Evolutionary conservation across 192 early-diverging fungal genomes (phyloP).

Genomic region (Oehlia diaphana): DNA sequence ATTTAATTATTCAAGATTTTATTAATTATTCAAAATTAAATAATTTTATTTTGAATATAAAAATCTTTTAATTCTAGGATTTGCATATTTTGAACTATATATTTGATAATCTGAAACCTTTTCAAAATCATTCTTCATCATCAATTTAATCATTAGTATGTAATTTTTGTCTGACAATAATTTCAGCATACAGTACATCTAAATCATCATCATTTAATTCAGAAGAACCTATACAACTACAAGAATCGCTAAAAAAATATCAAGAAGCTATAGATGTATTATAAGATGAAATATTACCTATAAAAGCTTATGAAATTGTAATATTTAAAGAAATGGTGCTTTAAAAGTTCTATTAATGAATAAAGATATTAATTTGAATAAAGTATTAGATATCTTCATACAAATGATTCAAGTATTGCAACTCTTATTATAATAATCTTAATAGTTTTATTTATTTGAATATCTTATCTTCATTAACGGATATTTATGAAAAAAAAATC

Average conservation of each 20-base stretch:
- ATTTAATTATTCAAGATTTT: background rate
- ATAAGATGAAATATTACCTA: constrained; percentile 75
- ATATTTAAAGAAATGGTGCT: constrained; percentile 82
- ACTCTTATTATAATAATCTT: background rate
- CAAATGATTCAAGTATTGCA: constrained; percentile 60
- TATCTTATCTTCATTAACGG: constrained; percentile 80
- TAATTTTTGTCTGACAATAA: constrained; percentile 47
- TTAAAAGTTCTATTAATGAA: constrained; percentile 59
- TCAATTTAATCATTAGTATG: constrained; percentile 47
- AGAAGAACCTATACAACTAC: constrained; percentile 26
- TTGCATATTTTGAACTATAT: constrained; percentile 41
- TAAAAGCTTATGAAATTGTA: constrained; percentile 84
- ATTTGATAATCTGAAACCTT: constrained; percentile 36
- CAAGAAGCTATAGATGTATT: constrained; percentile 76
- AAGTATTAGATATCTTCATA: constrained; percentile 74
- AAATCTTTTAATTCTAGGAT: constrained; percentile 41
- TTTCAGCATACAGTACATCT: constrained; percentile 44
- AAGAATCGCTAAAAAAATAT: constrained; percentile 59
- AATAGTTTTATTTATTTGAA: constrained; percentile 89
- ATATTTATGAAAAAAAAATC: constrained; percentile 71
- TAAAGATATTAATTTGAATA: constrained; percentile 57
- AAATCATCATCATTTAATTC: constrained; percentile 25
- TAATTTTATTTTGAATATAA: constrained; percentile 43
- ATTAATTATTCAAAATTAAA: background rate
- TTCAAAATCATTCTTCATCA: constrained; percentile 41